A percentile compares a stretch with the other conserved stretches of the same genome.
Evolutionary conservation across 2,329 filamentous ascomycete genomes (phyloP).

Genomic region (Colletotrichum liriopes): DNA sequence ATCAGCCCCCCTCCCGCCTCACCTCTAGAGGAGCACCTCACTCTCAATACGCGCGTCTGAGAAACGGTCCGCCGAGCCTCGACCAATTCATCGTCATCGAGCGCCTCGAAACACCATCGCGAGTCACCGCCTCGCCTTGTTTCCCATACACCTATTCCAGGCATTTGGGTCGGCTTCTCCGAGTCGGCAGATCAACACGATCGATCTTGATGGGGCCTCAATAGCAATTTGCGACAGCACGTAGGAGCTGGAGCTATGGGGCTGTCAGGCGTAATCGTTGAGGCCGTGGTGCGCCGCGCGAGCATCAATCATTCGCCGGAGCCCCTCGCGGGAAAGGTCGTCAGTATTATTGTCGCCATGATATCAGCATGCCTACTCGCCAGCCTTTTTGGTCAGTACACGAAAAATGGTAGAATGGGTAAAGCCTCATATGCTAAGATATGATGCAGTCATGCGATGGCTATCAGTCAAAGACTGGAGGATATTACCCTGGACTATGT

Average conservation of each 20-base stretch:
- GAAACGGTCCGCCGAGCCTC: neutral
- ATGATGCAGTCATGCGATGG: constrained; percentile 12
- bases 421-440: neutral
- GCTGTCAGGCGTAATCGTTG: neutral
- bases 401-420: neutral
- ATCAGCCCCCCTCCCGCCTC: neutral
- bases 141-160: neutral
- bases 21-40: neutral
- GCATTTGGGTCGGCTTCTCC: neutral
- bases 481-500: constrained; percentile 34
- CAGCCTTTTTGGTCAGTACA: constrained; percentile 29
- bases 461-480: constrained; percentile 34
- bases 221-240: constrained; percentile 24
- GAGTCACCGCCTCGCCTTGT: constrained; percentile 8
- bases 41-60: neutral
- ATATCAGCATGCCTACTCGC: constrained; percentile 29
- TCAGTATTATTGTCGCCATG: constrained; percentile 35
- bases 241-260: constrained; percentile 22
- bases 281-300: constrained; percentile 11
- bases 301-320: constrained; percentile 32
- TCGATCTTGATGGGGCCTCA: constrained; percentile 25
- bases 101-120: constrained; percentile 18
- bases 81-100: constrained; percentile 9
- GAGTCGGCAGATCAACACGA: neutral
- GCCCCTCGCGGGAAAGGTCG: constrained; percentile 31